Base-by-base conservation (phyloP, 495 filamentous ascomycete genomes). In the Neurospora terricola region DNA sequence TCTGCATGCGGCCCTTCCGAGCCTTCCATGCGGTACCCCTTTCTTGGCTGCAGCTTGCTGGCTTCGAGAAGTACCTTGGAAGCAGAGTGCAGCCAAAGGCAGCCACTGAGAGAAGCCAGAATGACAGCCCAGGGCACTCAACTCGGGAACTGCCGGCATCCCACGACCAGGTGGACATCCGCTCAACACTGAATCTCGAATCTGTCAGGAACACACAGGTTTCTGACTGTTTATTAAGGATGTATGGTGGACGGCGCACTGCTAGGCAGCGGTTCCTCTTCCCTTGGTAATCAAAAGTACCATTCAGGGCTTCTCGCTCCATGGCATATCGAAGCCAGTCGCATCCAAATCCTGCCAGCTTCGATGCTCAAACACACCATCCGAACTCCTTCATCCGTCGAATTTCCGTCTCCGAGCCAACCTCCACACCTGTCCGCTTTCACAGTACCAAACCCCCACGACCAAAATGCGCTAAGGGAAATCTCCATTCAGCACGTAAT, bases 401-500 rank as follows among this genome's bases (percentile, higher is more conserved):
- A 34, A 66, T 34, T 66, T 66, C 54, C 54, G 11, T 18, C 14
- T 30, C 54, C 54, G 27, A 66, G 54, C 12, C 54, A 66, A 34
- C 54, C 54, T 36, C 54, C 54, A 66, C 54, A 34, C 54, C 54
- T 34, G 54, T 66, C 34, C 27, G 14, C 23, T 66, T 66, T 66
- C 54, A 66, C 54, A 34, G 54, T 66, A 66, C 54, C 10, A 5
- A 62, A 66, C 54, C 54, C 34, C 54, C 54, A 66, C 27, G 27
- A 18, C 27, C 27, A 36, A 66, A 66, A 8, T 66, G 27, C 54
- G 54, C 54, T 66, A 66, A 36, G 54, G 54, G 27, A 66, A 66
- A 66, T 62, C 70, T 21, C 21, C 34, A 18, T 70, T 75, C 76
- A 84, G 78, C 85, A 83, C 59, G 79, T 73, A 62, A 86, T 84